These are phyloP conservation scores for Aspergillus pseudoviridinutans DNA, from an alignment of 2,329 filamentous ascomycete species.

Conservation along the genomic window DNA sequence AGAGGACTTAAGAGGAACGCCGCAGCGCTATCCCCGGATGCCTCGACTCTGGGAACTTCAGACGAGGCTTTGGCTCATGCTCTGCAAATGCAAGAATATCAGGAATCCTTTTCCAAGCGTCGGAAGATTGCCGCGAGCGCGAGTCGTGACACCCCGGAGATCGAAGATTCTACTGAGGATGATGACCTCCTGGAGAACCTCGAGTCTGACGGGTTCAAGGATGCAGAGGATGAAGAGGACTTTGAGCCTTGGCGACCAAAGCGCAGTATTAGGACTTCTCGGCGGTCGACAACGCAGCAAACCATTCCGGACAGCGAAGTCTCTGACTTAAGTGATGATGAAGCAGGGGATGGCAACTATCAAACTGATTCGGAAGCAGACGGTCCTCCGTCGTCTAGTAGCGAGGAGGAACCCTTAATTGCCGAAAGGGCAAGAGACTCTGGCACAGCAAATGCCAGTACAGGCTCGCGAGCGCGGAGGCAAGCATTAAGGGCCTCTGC, in stretches of 20 bases:
- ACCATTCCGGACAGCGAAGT: constrained; percentile 13
- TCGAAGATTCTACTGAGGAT: constrained; percentile 22
- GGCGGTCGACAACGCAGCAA: constrained; percentile 6
- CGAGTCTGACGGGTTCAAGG: constrained; percentile 7
- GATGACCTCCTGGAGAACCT: constrained; percentile 8
- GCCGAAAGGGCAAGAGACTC: constrained; percentile 4
- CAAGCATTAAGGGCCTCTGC: constrained; percentile 1
- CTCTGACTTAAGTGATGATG: constrained; percentile 4
- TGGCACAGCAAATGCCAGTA: constrained; percentile 1
- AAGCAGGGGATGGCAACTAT: constrained; percentile 14
- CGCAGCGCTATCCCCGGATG: constrained; percentile 41
- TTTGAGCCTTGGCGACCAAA: constrained; percentile 12
- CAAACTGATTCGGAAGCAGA: constrained; percentile 11
- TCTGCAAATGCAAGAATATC: constrained; percentile 56
- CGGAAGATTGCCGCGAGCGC: constrained; percentile 23
- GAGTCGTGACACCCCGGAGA: constrained; percentile 12
- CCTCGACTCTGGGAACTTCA: constrained; percentile 29
- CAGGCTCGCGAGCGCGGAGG: background rate
- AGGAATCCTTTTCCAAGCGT: constrained; percentile 33
- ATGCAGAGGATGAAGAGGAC: constrained; percentile 14
- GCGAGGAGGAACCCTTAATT: constrained; percentile 16
- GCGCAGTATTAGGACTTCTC: constrained; percentile 11
- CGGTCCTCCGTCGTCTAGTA: constrained; percentile 7
- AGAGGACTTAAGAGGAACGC: constrained; percentile 43
- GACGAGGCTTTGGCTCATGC: constrained; percentile 53